A percentile compares a stretch with the other conserved stretches of the same genome.
Conservation (phyloP, 257 asterid genomes). For the Salvia rosmarinus region DNA sequence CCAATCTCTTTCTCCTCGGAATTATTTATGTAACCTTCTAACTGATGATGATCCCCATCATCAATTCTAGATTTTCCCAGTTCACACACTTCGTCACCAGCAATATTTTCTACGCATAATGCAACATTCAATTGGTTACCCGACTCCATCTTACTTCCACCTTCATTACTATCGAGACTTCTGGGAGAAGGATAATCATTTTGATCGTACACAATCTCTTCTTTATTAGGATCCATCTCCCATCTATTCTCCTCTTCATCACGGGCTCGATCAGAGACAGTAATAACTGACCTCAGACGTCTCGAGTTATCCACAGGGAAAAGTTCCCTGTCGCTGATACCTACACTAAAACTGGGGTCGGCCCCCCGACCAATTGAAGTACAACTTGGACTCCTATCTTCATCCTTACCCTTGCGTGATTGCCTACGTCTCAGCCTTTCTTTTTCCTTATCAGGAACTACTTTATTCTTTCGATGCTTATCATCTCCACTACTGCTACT, state of each 20-base stretch:
- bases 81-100: conserved; percentile 31
- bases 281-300: conserved; percentile 79
- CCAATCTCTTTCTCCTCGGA: conserved; percentile 35
- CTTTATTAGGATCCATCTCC: conserved; percentile 54
- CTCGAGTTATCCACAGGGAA: conserved; percentile 45
- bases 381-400: conserved; percentile 48
- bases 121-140: conserved; percentile 38
- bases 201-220: conserved; percentile 58
- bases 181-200: conserved; percentile 68
- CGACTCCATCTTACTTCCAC: conserved; percentile 40
- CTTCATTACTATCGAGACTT: conserved; percentile 60
- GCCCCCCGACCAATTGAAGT: conserved; percentile 42
- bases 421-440: conserved; percentile 39
- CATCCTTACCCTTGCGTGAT: conserved; percentile 29
- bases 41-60: conserved; percentile 29
- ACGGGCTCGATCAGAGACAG: conserved; percentile 42
- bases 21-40: conserved; percentile 22
- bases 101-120: conserved; percentile 38
- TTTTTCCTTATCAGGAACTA: conserved; percentile 3
- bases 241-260: conserved; percentile 45
- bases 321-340: conserved; percentile 41
- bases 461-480: conserved; percentile 31
- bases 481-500: conserved; percentile 42
- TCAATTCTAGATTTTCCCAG: conserved; percentile 30
- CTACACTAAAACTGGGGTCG: conserved; percentile 38